Percentiles rank a stretch among this genome's conserved stretches.
Evolutionary conservation across 202 grass and related monocot species (phyloP).

Genomic region (Alloteropsis angusta): DNA sequence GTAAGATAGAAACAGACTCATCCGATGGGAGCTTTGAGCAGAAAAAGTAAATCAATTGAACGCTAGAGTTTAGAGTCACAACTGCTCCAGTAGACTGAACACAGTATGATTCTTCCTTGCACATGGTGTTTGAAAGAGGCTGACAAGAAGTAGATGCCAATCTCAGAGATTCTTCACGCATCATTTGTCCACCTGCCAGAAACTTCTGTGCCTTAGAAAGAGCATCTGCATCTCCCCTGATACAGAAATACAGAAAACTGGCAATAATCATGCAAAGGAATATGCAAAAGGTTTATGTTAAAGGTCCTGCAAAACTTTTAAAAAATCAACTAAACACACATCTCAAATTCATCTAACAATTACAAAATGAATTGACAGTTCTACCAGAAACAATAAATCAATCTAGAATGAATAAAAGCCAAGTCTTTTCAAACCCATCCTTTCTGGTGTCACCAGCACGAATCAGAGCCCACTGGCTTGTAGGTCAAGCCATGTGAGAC

Average conservation of each 20-base stretch:
- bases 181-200: constrained; percentile 49
- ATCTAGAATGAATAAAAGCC: not conserved
- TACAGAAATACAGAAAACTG: constrained; percentile 7
- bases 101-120: constrained; percentile 31
- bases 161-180: constrained; percentile 64
- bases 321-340: not conserved
- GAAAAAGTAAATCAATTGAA: too few species aligned
- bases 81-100: constrained; percentile 70
- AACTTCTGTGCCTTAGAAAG: constrained; percentile 35
- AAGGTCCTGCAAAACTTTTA: not conserved
- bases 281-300: too few species aligned
- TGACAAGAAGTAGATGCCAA: constrained; percentile 38
- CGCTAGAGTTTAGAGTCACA: too few species aligned
- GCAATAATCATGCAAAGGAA: not conserved
- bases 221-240: constrained; percentile 48
- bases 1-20: too few species aligned
- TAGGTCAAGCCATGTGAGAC: too few species aligned
- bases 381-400: too few species aligned
- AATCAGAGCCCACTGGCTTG: too few species aligned
- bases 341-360: not conserved
- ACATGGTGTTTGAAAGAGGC: constrained; percentile 37
- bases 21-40: too few species aligned
- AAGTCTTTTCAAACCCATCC: not conserved
- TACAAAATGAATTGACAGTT: not conserved
- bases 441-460: not conserved